Base-by-base conservation (phyloP, 345 rosid species). In the Lumnitzera racemosa region DNA sequence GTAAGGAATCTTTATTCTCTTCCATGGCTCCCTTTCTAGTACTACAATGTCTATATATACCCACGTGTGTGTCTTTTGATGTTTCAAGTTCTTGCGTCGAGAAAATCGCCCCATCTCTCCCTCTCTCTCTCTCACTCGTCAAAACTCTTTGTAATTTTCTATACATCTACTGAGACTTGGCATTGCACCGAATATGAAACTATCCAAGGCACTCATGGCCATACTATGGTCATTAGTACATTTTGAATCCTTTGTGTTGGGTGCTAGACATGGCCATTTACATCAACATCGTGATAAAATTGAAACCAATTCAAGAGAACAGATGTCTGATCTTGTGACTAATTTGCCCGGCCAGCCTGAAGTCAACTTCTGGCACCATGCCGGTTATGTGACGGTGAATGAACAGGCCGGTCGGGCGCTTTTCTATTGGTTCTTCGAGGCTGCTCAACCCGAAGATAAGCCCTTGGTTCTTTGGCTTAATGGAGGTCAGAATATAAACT, bases 401-500 rank as follows among this genome's bases (percentile, higher is more conserved):
- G 80, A 80, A 65, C 60, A 53, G 31, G 81, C 81, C 36, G 89
- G 86, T 47, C 73, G 98, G 53, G 84, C 88, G 41, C 81, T 91
- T 62, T 91, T 91, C 66, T 89, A 91, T 66, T 91, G 98, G 96
- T 91, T 91, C 75, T 89, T 77, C 31, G 95, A 91, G 71, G 86
- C 92, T 0, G 41, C 66, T 59, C 68, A 50, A 12, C 82, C 96
- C 31, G 78, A 81, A 16, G 68, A 79, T 55, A 91, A 83, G 47
- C 96, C 98, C 53, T 64, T 91, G 52, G 98, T 91, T 20, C 81
- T 91, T 23, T 89, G 96, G 98, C 95, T 91, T 36, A 91, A 89
- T 75, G 98, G 98, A 83, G 98, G 98, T 91, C 83, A 66, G 69
- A 13, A 2, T 27, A 27, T 5, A 27, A 27, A 27, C 3, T 27